phyloP scores from a whole-genome alignment of 1,139 yeast genomes.

The Nakaseomyces nivariensis region DNA sequence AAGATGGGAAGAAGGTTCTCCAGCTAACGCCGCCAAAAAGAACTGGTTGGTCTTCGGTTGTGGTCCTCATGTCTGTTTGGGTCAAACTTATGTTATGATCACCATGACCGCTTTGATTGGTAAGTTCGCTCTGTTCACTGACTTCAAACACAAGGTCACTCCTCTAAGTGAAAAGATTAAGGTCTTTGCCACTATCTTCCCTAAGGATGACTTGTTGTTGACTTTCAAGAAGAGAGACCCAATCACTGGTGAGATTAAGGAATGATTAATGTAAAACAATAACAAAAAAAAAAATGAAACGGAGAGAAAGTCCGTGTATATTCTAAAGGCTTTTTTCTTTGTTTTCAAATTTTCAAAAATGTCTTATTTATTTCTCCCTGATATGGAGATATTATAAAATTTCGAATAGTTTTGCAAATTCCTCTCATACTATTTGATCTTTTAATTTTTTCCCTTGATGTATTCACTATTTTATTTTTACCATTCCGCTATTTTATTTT shows the following conservation, averaged over 20 bases:
- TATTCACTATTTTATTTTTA: background rate
- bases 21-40: slow-evolving; percentile 55
- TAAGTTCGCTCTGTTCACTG: slow-evolving; percentile 69
- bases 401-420: background rate
- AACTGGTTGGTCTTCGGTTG: slow-evolving; percentile 96
- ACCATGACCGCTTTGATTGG: slow-evolving; percentile 85
- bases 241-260: slow-evolving; percentile 26
- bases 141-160: slow-evolving; percentile 74
- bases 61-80: slow-evolving; percentile 93
- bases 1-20: slow-evolving; percentile 73
- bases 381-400: background rate
- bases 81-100: slow-evolving; percentile 87
- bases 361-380: background rate
- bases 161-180: slow-evolving; percentile 80
- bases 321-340: background rate
- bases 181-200: slow-evolving; percentile 97
- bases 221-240: slow-evolving; percentile 59
- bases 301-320: background rate
- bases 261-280: slow-evolving; percentile 6
- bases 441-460: background rate
- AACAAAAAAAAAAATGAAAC: background rate
- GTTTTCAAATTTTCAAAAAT: background rate
- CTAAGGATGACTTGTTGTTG: slow-evolving; percentile 84
- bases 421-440: no score
- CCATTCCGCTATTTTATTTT: background rate